Evolutionary conservation across 768 basidiomycete genomes (phyloP).

Genomic region (Paxillus rubicundulus): DNA sequence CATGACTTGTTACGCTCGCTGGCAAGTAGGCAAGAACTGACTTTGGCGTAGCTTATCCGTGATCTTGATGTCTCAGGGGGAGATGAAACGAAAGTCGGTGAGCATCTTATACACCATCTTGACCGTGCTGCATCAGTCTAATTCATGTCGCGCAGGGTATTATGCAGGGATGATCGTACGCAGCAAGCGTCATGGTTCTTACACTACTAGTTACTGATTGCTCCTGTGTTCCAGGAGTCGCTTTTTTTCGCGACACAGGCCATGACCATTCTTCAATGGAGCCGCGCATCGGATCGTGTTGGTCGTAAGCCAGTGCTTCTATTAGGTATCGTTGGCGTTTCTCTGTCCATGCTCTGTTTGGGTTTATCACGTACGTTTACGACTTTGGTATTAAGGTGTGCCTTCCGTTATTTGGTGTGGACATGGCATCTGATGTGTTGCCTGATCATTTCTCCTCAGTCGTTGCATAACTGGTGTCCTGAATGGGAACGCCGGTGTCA

Average conservation of each 20-base stretch:
- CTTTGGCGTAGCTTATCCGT: conserved; percentile 37
- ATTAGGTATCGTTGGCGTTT: conserved; percentile 37
- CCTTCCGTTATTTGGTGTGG: too few relatives aligned
- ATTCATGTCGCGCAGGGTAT: too few relatives aligned
- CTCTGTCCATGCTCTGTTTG: conserved; percentile 57
- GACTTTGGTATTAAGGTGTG: conserved; percentile 54
- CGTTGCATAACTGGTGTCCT: too few relatives aligned
- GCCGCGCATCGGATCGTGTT: conserved; percentile 44
- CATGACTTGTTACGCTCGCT: not conserved
- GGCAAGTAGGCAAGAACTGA: not conserved
- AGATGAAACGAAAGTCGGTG: too few relatives aligned
- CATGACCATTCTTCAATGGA: conserved; percentile 46
- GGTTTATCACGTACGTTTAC: conserved; percentile 61
- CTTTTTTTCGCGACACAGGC: conserved; percentile 48
- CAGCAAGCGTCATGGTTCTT: too few relatives aligned
- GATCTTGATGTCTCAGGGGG: conserved; percentile 36
- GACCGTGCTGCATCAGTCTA: too few relatives aligned
- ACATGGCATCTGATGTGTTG: too few relatives aligned
- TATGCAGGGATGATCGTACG: too few relatives aligned
- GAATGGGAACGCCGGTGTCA: conserved; percentile 16
- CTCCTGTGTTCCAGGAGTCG: conserved; percentile 36
- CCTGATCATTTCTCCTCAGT: too few relatives aligned
- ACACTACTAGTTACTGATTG: conserved; percentile 8
- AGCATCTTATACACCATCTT: too few relatives aligned
- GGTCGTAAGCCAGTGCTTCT: conserved; percentile 44